Evolutionary conservation across 78 protist species (phyloP), one percentile per base, ranked within the genome.

Genomic region (Dictyostelium purpureum): DNA sequence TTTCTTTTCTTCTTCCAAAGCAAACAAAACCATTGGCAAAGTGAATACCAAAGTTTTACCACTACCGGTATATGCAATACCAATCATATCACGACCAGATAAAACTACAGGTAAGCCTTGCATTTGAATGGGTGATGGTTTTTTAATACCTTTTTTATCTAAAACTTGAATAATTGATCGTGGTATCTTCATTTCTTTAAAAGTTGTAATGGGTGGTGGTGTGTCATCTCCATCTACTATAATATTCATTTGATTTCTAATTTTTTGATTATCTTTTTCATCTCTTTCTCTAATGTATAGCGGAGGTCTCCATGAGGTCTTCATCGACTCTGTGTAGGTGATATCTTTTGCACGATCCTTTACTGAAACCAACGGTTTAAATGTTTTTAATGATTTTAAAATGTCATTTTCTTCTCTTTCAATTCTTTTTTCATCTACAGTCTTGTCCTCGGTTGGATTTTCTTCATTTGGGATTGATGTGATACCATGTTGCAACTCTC

Each of bases 51-150:
- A 89, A 31, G 99, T 98, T 94, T 98, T 98, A 37, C 99, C 99
- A n/a, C 96, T 87, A 14, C 99, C 99, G 0, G 99, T 99, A 95
- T 91, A 98, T 0, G 99, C 99, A 14, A 99, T 97, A 56, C 99
- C 99, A 63, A 99, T 98, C 97, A 98, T 94, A 75, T 98, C 99
- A 6, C 99, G 88, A 11, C 99, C 99, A 1, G 95, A 31, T 37
- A 97, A 78, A 42, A 81, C 63, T 26, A 66, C 88, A 0, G 97
- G 97, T 37, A 96, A 0, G 2, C 97, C 98, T 61, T 98, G 99
- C 16, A 98, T 93, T 91, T 99, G 99, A 88, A 99, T 98, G 24
- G 99, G 99, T 1, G 99, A 97, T 10, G 99, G 99, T 54, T 75
- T 66, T 33, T 38, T 47, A 40, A 99, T 98, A 52, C 98, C 98